Conservation (phyloP, 805 yeast species). For the Wickerhamomyces canadensis region DNA sequence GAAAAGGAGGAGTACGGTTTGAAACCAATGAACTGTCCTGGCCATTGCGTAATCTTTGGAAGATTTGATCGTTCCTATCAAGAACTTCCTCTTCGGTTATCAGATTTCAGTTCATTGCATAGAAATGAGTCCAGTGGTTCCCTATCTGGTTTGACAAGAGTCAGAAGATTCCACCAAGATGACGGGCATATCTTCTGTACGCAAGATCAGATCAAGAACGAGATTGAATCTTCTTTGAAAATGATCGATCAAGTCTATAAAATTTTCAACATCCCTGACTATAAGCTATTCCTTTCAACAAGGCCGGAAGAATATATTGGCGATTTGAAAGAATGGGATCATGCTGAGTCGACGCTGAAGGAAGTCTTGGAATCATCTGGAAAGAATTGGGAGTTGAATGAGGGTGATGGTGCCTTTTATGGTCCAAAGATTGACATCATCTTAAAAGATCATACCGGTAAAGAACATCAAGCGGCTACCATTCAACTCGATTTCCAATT, state of each 20-base stretch:
- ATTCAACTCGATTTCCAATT: constrained; percentile 93
- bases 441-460: constrained; percentile 72
- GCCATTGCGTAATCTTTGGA: constrained; percentile 82
- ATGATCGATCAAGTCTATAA: constrained; percentile 72
- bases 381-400: constrained; percentile 62
- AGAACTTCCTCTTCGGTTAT: constrained; percentile 78
- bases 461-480: constrained; percentile 91
- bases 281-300: constrained; percentile 71
- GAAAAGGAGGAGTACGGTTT: constrained; percentile 59
- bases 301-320: constrained; percentile 86
- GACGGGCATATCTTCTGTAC: constrained; percentile 96
- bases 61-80: constrained; percentile 74
- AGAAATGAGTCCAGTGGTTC: constrained; percentile 96
- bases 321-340: constrained; percentile 67
- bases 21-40: constrained; percentile 96
- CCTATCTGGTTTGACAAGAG: constrained; percentile 85
- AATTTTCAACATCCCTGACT: constrained; percentile 41
- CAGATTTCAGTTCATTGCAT: constrained; percentile 90
- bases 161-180: constrained; percentile 94
- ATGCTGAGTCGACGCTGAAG: constrained; percentile 67
- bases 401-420: constrained; percentile 95
- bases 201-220: constrained; percentile 65
- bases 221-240: constrained; percentile 65
- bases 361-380: constrained; percentile 52
- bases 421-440: constrained; percentile 94